Percentiles rank a stretch among this genome's conserved stretches.
Conservation (phyloP, 2,329 filamentous ascomycete genomes). For the Sclerotinia subarctica region DNA sequence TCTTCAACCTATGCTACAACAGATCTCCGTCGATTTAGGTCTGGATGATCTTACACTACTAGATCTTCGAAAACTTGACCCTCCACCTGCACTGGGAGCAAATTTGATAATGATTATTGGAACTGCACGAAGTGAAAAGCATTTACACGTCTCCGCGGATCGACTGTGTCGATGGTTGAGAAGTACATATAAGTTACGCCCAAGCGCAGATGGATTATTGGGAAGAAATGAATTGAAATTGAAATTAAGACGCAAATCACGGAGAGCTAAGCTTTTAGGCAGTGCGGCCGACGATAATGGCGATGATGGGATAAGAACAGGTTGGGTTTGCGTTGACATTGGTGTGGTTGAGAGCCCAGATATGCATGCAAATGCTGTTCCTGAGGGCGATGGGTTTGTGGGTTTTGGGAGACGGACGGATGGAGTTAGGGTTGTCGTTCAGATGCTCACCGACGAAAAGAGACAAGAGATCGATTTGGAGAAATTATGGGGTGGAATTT, state of each 20-base stretch:
- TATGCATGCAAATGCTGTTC: slow-evolving; percentile 42
- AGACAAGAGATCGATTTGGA: slow-evolving; percentile 65
- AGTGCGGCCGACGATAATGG: slow-evolving; percentile 59
- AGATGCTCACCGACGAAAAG: slow-evolving; percentile 71
- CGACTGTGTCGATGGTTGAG: slow-evolving; percentile 85
- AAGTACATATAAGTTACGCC: slow-evolving; percentile 65
- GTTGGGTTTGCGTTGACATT: slow-evolving; percentile 94
- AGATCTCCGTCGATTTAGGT: slow-evolving; percentile 79
- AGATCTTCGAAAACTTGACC: slow-evolving; percentile 80
- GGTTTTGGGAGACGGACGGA: slow-evolving; percentile 67
- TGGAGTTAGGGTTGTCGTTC: slow-evolving; percentile 63
- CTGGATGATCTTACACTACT: slow-evolving; percentile 77
- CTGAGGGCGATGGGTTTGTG: slow-evolving; percentile 57
- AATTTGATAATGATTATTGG: slow-evolving; percentile 91
- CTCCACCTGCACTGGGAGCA: slow-evolving; percentile 80
- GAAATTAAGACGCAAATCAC: slow-evolving; percentile 75
- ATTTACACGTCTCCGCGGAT: slow-evolving; percentile 87
- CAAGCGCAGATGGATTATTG: slow-evolving; percentile 81
- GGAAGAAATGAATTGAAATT: slow-evolving; percentile 89
- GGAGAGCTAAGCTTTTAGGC: slow-evolving; percentile 76
- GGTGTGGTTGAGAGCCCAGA: slow-evolving; percentile 62
- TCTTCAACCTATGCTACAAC: slow-evolving; percentile 68
- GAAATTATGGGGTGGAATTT: slow-evolving; percentile 51
- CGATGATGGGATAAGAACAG: slow-evolving; percentile 86
- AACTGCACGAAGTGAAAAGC: slow-evolving; percentile 86